phyloP scores from a whole-genome alignment of 805 yeast species.

The Candida insectorum region DNA sequence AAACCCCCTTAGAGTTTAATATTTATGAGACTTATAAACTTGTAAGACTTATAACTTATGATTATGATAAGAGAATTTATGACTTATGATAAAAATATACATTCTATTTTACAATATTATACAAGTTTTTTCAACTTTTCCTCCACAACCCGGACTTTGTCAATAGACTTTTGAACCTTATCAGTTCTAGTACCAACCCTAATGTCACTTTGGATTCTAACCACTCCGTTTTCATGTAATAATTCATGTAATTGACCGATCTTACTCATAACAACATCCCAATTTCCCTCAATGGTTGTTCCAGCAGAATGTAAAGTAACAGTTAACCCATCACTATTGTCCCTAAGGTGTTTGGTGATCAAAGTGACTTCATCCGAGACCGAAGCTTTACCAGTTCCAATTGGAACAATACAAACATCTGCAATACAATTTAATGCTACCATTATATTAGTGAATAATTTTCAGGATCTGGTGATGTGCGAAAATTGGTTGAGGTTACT shows the following conservation, averaged over 20 bases:
- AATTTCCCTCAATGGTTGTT: conserved; percentile 88
- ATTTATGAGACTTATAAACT: too few species aligned
- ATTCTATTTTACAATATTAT: conserved; percentile 9
- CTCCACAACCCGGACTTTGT: conserved; percentile 65
- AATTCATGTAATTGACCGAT: conserved; percentile 76
- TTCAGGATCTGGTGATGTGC: conserved; percentile 1
- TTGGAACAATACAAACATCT: conserved; percentile 82
- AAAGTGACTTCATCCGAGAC: conserved; percentile 78
- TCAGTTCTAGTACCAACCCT: conserved; percentile 84
- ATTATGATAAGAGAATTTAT: too few species aligned
- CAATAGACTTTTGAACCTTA: conserved; percentile 67
- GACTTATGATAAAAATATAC: neutral
- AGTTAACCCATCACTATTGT: conserved; percentile 48
- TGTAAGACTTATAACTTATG: too few species aligned
- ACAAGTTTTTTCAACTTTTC: conserved; percentile 33
- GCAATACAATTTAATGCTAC: conserved; percentile 68
- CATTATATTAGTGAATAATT: conserved; percentile 3
- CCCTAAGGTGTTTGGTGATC: conserved; percentile 61
- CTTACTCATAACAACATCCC: conserved; percentile 79
- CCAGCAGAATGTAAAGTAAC: conserved; percentile 88
- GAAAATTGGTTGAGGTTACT: conserved; percentile 1
- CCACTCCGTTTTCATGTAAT: conserved; percentile 65
- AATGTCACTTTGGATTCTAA: conserved; percentile 81
- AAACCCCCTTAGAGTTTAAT: neutral
- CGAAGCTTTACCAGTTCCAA: conserved; percentile 76